Conservation (phyloP, 352 stramenopile species). For the Phytophthora citricola region DNA sequence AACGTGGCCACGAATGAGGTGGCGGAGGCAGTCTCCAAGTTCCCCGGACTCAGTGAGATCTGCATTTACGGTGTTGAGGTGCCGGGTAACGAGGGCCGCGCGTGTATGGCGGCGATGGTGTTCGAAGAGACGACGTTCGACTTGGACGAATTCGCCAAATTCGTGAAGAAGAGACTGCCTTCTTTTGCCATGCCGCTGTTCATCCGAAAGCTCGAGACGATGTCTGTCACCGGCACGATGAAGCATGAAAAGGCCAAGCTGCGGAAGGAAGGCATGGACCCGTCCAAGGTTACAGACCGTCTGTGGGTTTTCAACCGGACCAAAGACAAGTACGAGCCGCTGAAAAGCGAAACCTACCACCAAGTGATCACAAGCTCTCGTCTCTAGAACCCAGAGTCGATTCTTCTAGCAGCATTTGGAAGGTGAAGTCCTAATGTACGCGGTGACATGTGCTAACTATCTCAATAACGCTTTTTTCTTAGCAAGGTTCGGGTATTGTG, state of each 20-base stretch:
- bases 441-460: slow-evolving; percentile 9
- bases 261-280: slow-evolving; percentile 79
- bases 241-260: slow-evolving; percentile 94
- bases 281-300: slow-evolving; percentile 57
- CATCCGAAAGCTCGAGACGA: slow-evolving; percentile 71
- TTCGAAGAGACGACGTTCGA: slow-evolving; percentile 70
- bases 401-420: too few species aligned
- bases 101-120: slow-evolving; percentile 87
- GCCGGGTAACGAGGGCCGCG: slow-evolving; percentile 78
- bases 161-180: slow-evolving; percentile 55
- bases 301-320: slow-evolving; percentile 68
- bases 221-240: slow-evolving; percentile 91
- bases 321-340: slow-evolving; percentile 54
- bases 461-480: slow-evolving; percentile 14
- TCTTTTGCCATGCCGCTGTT: slow-evolving; percentile 89
- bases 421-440: background rate
- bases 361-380: slow-evolving; percentile 58
- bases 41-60: slow-evolving; percentile 78
- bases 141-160: slow-evolving; percentile 56
- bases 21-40: slow-evolving; percentile 75
- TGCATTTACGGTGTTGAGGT: slow-evolving; percentile 82
- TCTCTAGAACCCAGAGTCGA: slow-evolving; percentile 30
- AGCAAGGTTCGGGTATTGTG: background rate
- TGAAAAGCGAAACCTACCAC: slow-evolving; percentile 71
- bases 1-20: slow-evolving; percentile 94